Evolutionary conservation across 352 stramenopile species (phyloP), one percentile per base, ranked within the genome.

Genomic region (Globisporangium paddicum): DNA sequence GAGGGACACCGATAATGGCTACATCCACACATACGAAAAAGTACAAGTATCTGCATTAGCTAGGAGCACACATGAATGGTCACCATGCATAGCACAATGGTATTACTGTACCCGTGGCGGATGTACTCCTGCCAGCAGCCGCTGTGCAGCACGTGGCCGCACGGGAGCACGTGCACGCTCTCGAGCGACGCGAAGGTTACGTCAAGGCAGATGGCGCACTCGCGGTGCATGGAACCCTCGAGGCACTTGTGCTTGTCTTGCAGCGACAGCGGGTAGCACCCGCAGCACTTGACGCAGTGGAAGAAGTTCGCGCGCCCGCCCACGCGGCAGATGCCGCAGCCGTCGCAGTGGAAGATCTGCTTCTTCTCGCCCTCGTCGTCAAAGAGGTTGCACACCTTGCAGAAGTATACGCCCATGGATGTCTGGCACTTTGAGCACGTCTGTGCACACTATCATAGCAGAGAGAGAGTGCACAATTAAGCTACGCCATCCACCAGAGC

Each of bases 161-260:
- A 93, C 4, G 73, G 71, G 45, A 93, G 62, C 54, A 93, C 79
- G 25, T 79, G 82, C 14, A 87, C 77, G 51, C 68, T 79, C 58
- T 90, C 77, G 28, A 85, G 63, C n/a, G 83, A 90, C 51, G 81
- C 70, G 63, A 93, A 93, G 34, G 78, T 88, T 45, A 86, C 81
- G 58, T 93, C 79, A 30, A 91, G 71, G 60, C 83, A 93, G 68
- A 93, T 90, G 40, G 81, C 77, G 48, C 83, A 93, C 58, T 91
- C 79, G 53, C 78, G 79, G 61, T 89, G 79, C 83, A 93, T 93
- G 16, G 83, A 87, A 38, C 72, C 77, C 60, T 89, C 71, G 34
- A 93, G 66, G 74, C 83, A 93, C 55, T 80, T 85, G 78, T 93
- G 83, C 53, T 84, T 87, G 63, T 75, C 68, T 57, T 77, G 66